Percentiles rank a stretch among this genome's conserved stretches.
Evolutionary conservation across 2,329 filamentous ascomycete species (phyloP).

Genomic region (Aspergillus eucalypticola): DNA sequence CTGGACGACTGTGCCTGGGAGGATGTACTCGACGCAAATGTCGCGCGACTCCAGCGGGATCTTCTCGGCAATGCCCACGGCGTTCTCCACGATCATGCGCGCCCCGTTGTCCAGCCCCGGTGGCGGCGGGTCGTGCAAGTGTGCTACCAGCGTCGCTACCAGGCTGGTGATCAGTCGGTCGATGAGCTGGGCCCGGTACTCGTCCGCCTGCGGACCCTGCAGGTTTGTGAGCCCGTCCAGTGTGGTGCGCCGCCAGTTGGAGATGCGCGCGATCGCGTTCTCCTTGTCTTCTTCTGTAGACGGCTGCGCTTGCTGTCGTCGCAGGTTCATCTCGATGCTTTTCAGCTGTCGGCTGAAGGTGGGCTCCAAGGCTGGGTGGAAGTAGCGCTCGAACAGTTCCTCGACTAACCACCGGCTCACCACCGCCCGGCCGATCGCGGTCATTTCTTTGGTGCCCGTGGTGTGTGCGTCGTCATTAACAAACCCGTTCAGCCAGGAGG

Average conservation of each 20-base stretch:
- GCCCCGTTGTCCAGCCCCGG: slow-evolving; percentile 83
- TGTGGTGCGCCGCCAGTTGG: slow-evolving; percentile 91
- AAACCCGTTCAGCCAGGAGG: slow-evolving; percentile 73
- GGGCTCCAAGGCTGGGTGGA: slow-evolving; percentile 83
- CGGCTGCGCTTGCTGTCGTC: slow-evolving; percentile 70
- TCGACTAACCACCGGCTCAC: slow-evolving; percentile 89
- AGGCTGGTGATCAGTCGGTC: slow-evolving; percentile 68
- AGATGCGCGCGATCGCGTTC: slow-evolving; percentile 79
- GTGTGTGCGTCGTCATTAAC: slow-evolving; percentile 83
- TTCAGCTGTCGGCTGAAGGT: slow-evolving; percentile 77
- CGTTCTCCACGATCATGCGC: slow-evolving; percentile 89
- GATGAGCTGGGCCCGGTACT: slow-evolving; percentile 69
- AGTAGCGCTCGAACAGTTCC: slow-evolving; percentile 86
- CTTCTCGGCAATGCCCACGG: slow-evolving; percentile 80
- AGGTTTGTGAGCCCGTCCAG: slow-evolving; percentile 85
- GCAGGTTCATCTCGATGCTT: slow-evolving; percentile 82
- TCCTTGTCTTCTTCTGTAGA: slow-evolving; percentile 85
- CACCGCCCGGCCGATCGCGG: slow-evolving; percentile 83
- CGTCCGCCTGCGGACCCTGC: slow-evolving; percentile 62
- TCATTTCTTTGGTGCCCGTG: slow-evolving; percentile 97
- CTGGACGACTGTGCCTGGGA: slow-evolving; percentile 71
- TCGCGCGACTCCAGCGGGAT: slow-evolving; percentile 89
- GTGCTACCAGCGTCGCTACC: slow-evolving; percentile 68
- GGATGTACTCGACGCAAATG: slow-evolving; percentile 81
- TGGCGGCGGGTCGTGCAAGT: slow-evolving; percentile 74